Evolutionary conservation across 2,329 filamentous ascomycete genomes (phyloP), one percentile per base, ranked within the genome.

Genomic region (Fonsecaea monophora): DNA sequence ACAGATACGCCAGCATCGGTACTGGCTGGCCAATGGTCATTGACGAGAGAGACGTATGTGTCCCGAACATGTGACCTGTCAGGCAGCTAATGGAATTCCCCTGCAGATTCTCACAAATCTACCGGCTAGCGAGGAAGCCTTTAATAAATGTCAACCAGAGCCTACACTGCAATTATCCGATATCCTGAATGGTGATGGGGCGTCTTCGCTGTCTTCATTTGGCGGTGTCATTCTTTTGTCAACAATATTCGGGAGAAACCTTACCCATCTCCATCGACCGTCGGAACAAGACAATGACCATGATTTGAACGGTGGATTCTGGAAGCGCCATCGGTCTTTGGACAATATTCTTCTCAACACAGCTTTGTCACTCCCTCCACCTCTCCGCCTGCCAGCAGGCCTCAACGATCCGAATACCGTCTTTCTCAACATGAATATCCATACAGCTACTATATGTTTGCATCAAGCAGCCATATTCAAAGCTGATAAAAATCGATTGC

Each of bases 391-490:
- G 37, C 93, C 95, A 0, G 81, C 82, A 15, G 92, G 92, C 0
- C 81, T 97, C 38, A 81, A 84, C 15, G 90, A 94, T 74, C 86
- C 93, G 3, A 98, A 97, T 70, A 88, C 94, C 62, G 88, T 98
- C 4, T 98, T 97, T 77, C 88, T 91, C 65, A 98, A 98, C 74
- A 97, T 99, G 92, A 93, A 92, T 75, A 92, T 99, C 37, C 94
- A 98, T 77, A 97, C 95, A 0, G 96, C 94, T 0, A 93, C 92
- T 1, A 98, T 99, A 62, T 98, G 94, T 77, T 82, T 99, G n/a
- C 95, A 99, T 75, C 95, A 99, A 80, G 95, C 94, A 2, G 95
- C 95, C 32, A 98, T 99, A 21, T 97, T 94, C 84, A 98, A 97
- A 77, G 93, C 94, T 0, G 94, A 98, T 74, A 95, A 93, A 79